Conservation (phyloP, 176 grass and related monocot species). For the Cenchrus americanus region DNA sequence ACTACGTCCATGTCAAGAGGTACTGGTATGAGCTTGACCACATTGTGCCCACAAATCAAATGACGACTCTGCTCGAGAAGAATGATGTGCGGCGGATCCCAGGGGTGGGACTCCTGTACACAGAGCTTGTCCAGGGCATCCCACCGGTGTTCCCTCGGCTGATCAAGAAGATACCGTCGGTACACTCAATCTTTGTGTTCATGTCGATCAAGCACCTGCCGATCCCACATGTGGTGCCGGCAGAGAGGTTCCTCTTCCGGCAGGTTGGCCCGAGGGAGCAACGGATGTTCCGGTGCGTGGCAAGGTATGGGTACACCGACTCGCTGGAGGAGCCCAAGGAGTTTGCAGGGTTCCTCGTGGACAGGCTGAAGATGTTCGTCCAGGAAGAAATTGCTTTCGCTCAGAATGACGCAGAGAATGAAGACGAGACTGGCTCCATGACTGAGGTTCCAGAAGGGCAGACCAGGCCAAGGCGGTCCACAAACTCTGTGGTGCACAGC, state of each 20-base stretch:
- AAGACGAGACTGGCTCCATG: not conserved
- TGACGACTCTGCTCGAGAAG: slow-evolving; percentile 39
- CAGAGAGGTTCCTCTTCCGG: slow-evolving; percentile 67
- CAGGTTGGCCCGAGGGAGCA: slow-evolving; percentile 52
- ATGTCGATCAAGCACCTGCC: slow-evolving; percentile 84
- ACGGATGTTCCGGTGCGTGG: slow-evolving; percentile 74
- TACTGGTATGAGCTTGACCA: slow-evolving; percentile 60
- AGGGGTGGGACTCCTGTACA: slow-evolving; percentile 70
- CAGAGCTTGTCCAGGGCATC: slow-evolving; percentile 76
- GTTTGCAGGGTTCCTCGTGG: slow-evolving; percentile 63
- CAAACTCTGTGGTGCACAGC: slow-evolving; percentile 31
- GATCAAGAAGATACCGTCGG: slow-evolving; percentile 61
- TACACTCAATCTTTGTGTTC: slow-evolving; percentile 69
- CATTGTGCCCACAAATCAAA: slow-evolving; percentile 20
- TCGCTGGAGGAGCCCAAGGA: slow-evolving; percentile 49
- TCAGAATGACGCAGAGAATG: not conserved
- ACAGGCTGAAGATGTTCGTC: slow-evolving; percentile 69
- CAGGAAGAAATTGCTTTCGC: slow-evolving; percentile 42
- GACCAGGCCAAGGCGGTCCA: slow-evolving; percentile 8
- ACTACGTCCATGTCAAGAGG: slow-evolving; percentile 55
- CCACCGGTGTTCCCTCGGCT: slow-evolving; percentile 66
- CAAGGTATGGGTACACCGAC: slow-evolving; percentile 68
- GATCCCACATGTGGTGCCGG: slow-evolving; percentile 44
- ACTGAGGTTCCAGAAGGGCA: not conserved
- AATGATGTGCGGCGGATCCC: slow-evolving; percentile 48